Evolutionary conservation across 306 rosid genomes (phyloP).

Genomic region (Albizia julibrissin): DNA sequence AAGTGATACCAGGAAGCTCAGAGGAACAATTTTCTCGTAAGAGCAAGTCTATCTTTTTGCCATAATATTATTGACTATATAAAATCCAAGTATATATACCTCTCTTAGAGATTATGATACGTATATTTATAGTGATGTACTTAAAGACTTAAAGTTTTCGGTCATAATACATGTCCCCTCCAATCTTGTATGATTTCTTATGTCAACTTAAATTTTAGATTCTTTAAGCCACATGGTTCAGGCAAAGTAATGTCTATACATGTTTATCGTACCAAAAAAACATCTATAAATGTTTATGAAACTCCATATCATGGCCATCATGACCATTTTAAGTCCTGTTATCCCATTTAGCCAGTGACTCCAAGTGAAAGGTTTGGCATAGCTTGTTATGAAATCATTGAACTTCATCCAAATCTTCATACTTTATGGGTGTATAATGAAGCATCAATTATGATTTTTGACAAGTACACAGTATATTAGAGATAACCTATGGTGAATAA

Average conservation of each 20-base stretch:
- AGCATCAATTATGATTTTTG: constrained; percentile 16
- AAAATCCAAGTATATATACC: background rate
- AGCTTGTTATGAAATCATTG: background rate
- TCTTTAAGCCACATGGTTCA: background rate
- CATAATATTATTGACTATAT: background rate
- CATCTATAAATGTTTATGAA: background rate
- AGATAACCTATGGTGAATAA: constrained; percentile 22
- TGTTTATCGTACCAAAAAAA: no score
- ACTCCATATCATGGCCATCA: background rate
- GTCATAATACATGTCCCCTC: background rate
- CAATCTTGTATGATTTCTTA: background rate
- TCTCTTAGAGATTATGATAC: background rate
- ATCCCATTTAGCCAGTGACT: background rate
- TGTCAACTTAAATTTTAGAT: background rate
- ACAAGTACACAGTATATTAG: constrained; percentile 13
- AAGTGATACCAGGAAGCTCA: constrained; percentile 69
- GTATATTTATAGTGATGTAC: background rate
- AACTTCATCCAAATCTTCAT: background rate
- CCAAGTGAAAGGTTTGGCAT: background rate
- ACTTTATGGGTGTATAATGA: background rate
- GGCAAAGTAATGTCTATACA: background rate
- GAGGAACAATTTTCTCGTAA: constrained; percentile 41
- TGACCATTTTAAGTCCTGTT: background rate
- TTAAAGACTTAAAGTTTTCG: background rate
- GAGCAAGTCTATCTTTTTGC: constrained; percentile 37